phyloP scores from a whole-genome alignment of 768 basidiomycete genomes.

The Lenzites betulinus region DNA sequence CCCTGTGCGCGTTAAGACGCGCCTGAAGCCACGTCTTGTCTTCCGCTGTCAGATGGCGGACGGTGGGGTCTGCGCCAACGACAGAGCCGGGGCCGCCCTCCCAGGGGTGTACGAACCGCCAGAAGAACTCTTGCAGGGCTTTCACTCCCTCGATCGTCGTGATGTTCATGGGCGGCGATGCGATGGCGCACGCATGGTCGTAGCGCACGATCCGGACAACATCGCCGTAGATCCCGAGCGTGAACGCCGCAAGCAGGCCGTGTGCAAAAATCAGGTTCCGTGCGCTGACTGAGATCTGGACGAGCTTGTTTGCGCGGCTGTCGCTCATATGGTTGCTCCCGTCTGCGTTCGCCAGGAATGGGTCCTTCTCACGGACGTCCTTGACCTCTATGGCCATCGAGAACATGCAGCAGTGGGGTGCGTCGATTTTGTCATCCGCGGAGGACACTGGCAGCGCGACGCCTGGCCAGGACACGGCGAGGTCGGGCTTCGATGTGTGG shows the following conservation, averaged over 20 bases:
- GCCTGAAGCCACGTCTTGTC: not conserved
- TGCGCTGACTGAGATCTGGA: conserved; percentile 4
- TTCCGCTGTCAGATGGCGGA: not conserved
- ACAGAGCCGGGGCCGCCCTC: not conserved
- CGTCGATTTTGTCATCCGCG: too few species aligned
- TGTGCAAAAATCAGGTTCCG: conserved; percentile 12
- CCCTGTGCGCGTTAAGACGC: too few species aligned
- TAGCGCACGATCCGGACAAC: conserved; percentile 11
- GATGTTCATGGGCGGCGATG: conserved; percentile 3
- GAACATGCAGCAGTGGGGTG: not conserved
- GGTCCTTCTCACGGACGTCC: not conserved
- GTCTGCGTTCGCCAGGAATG: not conserved
- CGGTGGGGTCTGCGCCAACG: conserved; percentile 5
- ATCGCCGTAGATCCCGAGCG: conserved; percentile 12
- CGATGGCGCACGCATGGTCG: conserved; percentile 16
- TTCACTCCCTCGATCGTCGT: not conserved
- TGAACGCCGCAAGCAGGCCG: not conserved
- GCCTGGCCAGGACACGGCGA: conserved; percentile 5
- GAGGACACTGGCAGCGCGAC: not conserved
- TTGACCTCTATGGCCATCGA: conserved; percentile 10
- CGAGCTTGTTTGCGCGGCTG: not conserved
- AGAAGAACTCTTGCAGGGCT: conserved; percentile 9
- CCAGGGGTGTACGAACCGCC: conserved; percentile 15
- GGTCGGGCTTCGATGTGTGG: not conserved
- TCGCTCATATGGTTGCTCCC: not conserved